phyloP scores from a whole-genome alignment of 345 rosid genomes.

The Eucalyptus albens region DNA sequence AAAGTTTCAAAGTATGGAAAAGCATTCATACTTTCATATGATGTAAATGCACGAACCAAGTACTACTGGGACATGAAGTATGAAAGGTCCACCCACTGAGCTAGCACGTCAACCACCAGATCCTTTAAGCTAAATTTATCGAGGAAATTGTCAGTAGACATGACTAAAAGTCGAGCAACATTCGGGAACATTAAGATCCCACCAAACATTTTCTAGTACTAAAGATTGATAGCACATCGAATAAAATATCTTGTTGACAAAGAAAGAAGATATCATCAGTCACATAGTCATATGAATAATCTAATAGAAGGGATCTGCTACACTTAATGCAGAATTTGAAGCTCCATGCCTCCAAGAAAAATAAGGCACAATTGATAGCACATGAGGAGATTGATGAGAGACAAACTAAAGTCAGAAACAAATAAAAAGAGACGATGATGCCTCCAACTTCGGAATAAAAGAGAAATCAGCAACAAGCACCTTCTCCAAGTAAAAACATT shows the following conservation, averaged over 20 bases:
- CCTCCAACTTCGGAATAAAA: constrained; percentile 13
- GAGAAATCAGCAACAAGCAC: constrained; percentile 26
- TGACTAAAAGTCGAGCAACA: background rate
- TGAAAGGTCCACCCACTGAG: background rate
- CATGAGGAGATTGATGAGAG: background rate
- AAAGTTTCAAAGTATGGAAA: background rate
- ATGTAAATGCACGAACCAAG: background rate
- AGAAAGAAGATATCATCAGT: background rate
- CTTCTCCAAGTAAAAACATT: constrained; percentile 46
- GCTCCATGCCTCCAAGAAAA: background rate
- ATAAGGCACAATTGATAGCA: constrained; percentile 3
- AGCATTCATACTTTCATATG: background rate
- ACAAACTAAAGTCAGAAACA: constrained; percentile 10
- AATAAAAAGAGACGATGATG: constrained; percentile 30
- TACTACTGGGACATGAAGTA: background rate
- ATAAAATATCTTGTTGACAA: background rate
- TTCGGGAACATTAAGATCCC: background rate
- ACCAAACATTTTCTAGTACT: background rate
- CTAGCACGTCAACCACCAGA: background rate
- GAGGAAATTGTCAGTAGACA: background rate
- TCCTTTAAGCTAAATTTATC: background rate
- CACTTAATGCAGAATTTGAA: background rate
- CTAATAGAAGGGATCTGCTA: background rate
- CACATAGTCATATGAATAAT: background rate
- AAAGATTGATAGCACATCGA: background rate